Conservation (phyloP, 345 rosid species). For the Citrus glauca region DNA sequence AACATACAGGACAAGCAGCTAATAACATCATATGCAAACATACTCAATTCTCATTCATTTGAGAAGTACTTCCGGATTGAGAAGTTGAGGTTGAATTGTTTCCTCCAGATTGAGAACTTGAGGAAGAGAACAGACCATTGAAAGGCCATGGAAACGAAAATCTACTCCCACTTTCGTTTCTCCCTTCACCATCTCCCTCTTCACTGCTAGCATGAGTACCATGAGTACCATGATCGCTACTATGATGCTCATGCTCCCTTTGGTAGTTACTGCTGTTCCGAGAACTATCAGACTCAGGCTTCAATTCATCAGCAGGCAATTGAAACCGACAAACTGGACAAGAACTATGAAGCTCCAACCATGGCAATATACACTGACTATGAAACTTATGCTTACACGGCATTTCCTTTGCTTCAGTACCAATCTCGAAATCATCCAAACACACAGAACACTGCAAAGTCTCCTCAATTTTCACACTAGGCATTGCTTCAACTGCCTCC, state of each 20-base stretch:
- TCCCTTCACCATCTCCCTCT: slow-evolving; percentile 49
- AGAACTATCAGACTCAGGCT: slow-evolving; percentile 44
- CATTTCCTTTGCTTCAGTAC: slow-evolving; percentile 69
- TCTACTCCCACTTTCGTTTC: slow-evolving; percentile 60
- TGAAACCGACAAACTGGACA: slow-evolving; percentile 86
- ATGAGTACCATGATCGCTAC: slow-evolving; percentile 14
- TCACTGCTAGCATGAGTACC: slow-evolving; percentile 18
- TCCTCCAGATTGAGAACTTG: slow-evolving; percentile 42
- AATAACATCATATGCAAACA: background rate
- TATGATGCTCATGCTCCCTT: slow-evolving; percentile 24
- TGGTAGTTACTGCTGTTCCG: slow-evolving; percentile 20
- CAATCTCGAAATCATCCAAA: slow-evolving; percentile 76
- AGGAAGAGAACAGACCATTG: slow-evolving; percentile 66
- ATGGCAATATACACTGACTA: slow-evolving; percentile 62
- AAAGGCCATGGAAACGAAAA: slow-evolving; percentile 83
- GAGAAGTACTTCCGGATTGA: slow-evolving; percentile 32
- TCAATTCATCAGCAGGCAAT: slow-evolving; percentile 68
- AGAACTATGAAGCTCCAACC: slow-evolving; percentile 94
- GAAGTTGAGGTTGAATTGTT: slow-evolving; percentile 38
- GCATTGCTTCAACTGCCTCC: slow-evolving; percentile 67
- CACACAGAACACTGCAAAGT: slow-evolving; percentile 70
- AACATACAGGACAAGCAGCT: slow-evolving; percentile 9
- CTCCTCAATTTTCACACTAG: slow-evolving; percentile 43
- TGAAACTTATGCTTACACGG: slow-evolving; percentile 93
- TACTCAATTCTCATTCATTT: slow-evolving; percentile 36